Evolutionary conservation across 257 asterid genomes (phyloP).

Genomic region (Solanum corneliomulleri): DNA sequence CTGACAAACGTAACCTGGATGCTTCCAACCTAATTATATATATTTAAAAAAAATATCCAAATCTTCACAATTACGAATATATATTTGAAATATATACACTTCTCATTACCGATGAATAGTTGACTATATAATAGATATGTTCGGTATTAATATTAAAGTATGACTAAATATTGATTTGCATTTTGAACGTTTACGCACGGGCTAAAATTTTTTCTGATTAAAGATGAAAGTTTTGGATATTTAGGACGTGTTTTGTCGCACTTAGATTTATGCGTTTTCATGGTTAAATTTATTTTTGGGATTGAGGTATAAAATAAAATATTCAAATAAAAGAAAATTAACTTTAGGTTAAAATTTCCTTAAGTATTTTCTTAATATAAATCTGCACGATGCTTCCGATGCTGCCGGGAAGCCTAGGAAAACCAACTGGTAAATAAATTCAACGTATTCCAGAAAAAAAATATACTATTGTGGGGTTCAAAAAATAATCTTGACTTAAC

Average conservation of each 20-base stretch:
- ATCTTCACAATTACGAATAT: not conserved
- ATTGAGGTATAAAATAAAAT: not conserved
- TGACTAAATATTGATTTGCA: rapidly evolving
- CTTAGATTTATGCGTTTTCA: too few relatives aligned
- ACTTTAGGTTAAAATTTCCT: not conserved
- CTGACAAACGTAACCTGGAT: constrained; percentile 10
- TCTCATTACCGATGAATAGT: constrained; percentile 21
- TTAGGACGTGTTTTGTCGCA: too few relatives aligned
- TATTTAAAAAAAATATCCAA: not conserved
- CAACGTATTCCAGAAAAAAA: not conserved
- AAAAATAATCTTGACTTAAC: not conserved
- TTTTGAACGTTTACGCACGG: rapidly evolving
- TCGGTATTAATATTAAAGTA: too few relatives aligned
- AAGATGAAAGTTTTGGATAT: too few relatives aligned
- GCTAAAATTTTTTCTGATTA: rapidly evolving
- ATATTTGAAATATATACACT: not conserved
- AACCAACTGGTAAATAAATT: not conserved
- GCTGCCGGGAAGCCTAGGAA: constrained; percentile 17
- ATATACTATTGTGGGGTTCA: not conserved
- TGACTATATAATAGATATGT: constrained; percentile 3
- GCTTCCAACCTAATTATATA: constrained; percentile 17
- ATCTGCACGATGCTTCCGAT: not conserved
- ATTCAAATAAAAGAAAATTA: not conserved
- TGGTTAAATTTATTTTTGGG: too few relatives aligned
- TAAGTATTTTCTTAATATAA: not conserved